Evolutionary conservation across 1,139 yeast species (phyloP).

Genomic region (Candida anutae): DNA sequence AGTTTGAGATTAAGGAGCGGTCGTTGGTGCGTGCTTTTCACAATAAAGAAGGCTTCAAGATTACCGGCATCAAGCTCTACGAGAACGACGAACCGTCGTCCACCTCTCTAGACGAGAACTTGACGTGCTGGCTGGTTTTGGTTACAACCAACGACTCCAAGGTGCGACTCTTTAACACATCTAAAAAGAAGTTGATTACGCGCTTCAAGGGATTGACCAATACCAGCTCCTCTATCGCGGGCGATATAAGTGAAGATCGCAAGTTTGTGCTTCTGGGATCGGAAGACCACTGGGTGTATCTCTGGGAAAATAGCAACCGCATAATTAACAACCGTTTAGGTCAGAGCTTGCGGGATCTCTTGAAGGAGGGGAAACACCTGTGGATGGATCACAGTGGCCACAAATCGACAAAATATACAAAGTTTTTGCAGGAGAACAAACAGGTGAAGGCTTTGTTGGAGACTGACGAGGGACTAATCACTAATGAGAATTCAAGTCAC

Average conservation of each 20-base stretch:
- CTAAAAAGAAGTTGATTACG: constrained; percentile 51
- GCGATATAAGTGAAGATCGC: constrained; percentile 52
- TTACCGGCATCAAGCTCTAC: constrained; percentile 34
- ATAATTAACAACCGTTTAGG: constrained; percentile 33
- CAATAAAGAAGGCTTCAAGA: constrained; percentile 26
- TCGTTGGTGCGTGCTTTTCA: constrained; percentile 20
- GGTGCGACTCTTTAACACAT: constrained; percentile 55
- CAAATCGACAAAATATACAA: constrained; percentile 22
- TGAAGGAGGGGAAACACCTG: constrained; percentile 29
- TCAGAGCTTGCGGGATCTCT: constrained; percentile 26
- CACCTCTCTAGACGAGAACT: constrained; percentile 7
- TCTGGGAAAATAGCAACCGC: constrained; percentile 52
- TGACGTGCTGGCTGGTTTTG: constrained; percentile 32
- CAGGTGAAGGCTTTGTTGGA: constrained; percentile 23
- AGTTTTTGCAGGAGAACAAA: constrained; percentile 26
- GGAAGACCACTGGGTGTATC: constrained; percentile 63
- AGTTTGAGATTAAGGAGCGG: constrained; percentile 43
- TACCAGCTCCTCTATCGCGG: constrained; percentile 63
- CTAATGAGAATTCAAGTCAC: constrained; percentile 46
- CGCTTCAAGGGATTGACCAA: constrained; percentile 71
- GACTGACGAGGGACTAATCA: constrained; percentile 13
- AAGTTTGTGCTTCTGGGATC: constrained; percentile 50
- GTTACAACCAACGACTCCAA: constrained; percentile 79
- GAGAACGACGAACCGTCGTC: constrained; percentile 12
- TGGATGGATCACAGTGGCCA: constrained; percentile 27